Conservation (phyloP, 306 rosid species). For the Casuarina cunninghamiana region DNA sequence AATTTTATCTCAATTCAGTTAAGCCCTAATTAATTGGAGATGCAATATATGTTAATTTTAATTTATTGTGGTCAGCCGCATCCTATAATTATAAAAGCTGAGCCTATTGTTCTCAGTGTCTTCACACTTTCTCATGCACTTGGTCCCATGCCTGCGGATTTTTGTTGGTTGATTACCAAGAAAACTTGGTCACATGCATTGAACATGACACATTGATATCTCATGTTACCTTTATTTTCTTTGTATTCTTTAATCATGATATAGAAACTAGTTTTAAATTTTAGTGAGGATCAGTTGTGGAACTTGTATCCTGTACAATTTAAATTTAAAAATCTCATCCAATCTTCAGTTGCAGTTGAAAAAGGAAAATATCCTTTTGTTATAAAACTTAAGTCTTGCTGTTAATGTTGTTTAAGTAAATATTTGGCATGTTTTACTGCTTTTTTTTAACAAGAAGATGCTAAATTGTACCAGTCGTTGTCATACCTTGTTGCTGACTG, state of each 20-base stretch:
- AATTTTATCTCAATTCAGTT: conserved; percentile 9
- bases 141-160: neutral
- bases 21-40: neutral
- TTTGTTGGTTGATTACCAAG: neutral
- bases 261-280: neutral
- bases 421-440: neutral
- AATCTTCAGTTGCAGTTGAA: neutral
- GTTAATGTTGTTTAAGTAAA: neutral
- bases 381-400: neutral
- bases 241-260: neutral
- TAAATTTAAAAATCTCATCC: neutral
- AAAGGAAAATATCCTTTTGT: neutral
- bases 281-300: neutral
- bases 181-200: neutral
- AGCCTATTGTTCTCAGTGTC: neutral
- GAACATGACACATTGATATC: neutral
- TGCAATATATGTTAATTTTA: neutral
- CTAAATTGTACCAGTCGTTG: neutral
- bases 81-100: neutral
- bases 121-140: neutral
- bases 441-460: neutral
- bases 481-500: neutral
- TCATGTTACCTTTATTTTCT: neutral
- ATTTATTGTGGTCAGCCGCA: neutral
- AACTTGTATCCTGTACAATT: neutral